These are phyloP conservation scores for Penicillium sp. DNA, from an alignment of 2,329 filamentous ascomycete species.

Conservation along the genomic window DNA sequence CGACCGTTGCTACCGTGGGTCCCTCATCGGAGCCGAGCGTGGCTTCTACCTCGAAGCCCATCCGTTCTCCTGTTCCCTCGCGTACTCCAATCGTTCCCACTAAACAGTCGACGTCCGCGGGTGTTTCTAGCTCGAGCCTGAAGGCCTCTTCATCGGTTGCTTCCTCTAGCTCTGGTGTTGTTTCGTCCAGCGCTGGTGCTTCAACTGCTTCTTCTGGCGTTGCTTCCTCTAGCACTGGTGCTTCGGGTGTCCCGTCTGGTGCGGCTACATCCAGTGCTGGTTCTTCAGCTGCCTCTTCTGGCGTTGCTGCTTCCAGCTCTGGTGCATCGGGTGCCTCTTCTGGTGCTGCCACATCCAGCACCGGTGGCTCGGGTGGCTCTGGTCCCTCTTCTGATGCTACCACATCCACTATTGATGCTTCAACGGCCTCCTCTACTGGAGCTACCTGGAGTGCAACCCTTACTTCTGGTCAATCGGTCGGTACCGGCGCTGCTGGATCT, in stretches of 20 bases:
- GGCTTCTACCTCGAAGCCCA: conserved; percentile 1
- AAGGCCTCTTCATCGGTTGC: background rate
- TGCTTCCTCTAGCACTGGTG: background rate
- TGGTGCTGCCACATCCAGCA: background rate
- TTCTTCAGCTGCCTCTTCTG: background rate
- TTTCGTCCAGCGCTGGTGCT: background rate
- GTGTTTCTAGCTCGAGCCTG: conserved; percentile 5
- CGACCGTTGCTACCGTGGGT: background rate
- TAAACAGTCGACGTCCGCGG: background rate
- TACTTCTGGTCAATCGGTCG: background rate
- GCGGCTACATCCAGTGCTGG: background rate
- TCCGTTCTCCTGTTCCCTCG: background rate
- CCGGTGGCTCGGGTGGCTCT: background rate
- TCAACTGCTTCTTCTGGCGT: background rate
- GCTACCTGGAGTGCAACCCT: background rate
- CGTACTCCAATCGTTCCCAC: background rate
- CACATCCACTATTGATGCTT: background rate
- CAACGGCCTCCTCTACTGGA: background rate
- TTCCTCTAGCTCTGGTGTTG: conserved; percentile 2
- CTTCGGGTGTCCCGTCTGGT: background rate
- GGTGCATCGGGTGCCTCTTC: background rate
- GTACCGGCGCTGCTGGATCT: background rate
- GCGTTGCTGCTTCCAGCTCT: background rate
- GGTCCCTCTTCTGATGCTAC: background rate
- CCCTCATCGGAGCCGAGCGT: conserved; percentile 6